Evolutionary conservation across 1,284 basidiomycete species (phyloP).

Genomic region (Trichosporon ovoides): DNA sequence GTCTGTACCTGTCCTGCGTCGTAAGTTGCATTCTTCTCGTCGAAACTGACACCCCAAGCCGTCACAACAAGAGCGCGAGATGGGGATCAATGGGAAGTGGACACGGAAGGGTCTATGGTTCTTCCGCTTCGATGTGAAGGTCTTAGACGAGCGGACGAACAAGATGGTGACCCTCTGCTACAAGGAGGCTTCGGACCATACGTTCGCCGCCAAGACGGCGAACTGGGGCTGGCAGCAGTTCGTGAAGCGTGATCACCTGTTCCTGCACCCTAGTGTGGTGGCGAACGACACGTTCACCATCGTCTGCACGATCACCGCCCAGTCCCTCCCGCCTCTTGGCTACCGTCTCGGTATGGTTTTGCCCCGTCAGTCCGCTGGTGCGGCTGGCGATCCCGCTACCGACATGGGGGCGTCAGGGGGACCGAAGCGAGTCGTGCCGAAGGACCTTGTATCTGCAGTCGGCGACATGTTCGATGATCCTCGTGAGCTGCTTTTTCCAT

Average conservation of each 20-base stretch:
- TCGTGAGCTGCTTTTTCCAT: constrained; percentile 36
- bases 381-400: constrained; percentile 40
- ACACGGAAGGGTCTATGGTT: constrained; percentile 72
- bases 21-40: constrained; percentile 49
- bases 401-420: constrained; percentile 40
- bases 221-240: constrained; percentile 81
- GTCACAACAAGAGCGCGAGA: constrained; percentile 67
- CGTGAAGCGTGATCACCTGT: constrained; percentile 67
- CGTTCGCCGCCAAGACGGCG: constrained; percentile 73
- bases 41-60: constrained; percentile 52
- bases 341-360: constrained; percentile 41
- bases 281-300: constrained; percentile 62
- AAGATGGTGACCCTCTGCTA: constrained; percentile 46
- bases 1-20: constrained; percentile 73
- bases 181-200: constrained; percentile 78
- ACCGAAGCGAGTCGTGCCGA: constrained; percentile 40
- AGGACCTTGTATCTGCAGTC: constrained; percentile 54
- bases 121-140: constrained; percentile 75
- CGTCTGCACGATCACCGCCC: constrained; percentile 69
- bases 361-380: constrained; percentile 24
- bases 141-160: constrained; percentile 33
- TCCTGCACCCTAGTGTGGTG: constrained; percentile 59
- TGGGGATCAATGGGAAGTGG: constrained; percentile 65
- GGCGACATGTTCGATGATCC: constrained; percentile 70
- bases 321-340: constrained; percentile 57